These are phyloP conservation scores for Afroboletus lepidellus DNA, from an alignment of 1,284 basidiomycete species.

Conservation along the genomic window DNA sequence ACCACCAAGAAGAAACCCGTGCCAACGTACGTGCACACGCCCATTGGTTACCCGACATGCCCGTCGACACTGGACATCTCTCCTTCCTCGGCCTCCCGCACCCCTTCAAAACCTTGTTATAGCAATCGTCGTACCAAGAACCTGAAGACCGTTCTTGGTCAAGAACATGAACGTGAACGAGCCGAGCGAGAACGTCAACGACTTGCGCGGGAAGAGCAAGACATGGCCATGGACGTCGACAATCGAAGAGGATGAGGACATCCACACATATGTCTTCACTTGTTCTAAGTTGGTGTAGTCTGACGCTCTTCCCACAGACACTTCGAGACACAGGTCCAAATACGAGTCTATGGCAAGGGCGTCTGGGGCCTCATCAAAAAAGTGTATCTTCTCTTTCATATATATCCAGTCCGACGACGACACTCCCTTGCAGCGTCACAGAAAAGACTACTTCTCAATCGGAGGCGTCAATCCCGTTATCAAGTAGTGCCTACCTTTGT, in stretches of 20 bases:
- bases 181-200: constrained; percentile 44
- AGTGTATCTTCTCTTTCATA: constrained; percentile 42
- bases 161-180: constrained; percentile 59
- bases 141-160: constrained; percentile 68
- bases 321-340: constrained; percentile 90
- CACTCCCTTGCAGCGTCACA: constrained; percentile 38
- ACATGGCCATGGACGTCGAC: constrained; percentile 41
- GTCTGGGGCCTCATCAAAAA: constrained; percentile 82
- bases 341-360: constrained; percentile 83
- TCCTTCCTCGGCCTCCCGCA: constrained; percentile 66
- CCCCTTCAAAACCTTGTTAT: constrained; percentile 73
- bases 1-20: constrained; percentile 26
- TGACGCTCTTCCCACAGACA: constrained; percentile 46
- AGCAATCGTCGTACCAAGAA: constrained; percentile 75
- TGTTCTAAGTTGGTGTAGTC: background rate
- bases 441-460: constrained; percentile 49
- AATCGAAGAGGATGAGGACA: constrained; percentile 41
- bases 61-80: constrained; percentile 53
- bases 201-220: constrained; percentile 41
- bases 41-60: background rate
- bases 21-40: background rate
- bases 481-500: constrained; percentile 28
- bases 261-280: constrained; percentile 52
- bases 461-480: constrained; percentile 54
- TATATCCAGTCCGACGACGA: background rate